Base-by-base conservation (phyloP, 108 stramenopile genomes). In the Fistulifera solaris region DNA sequence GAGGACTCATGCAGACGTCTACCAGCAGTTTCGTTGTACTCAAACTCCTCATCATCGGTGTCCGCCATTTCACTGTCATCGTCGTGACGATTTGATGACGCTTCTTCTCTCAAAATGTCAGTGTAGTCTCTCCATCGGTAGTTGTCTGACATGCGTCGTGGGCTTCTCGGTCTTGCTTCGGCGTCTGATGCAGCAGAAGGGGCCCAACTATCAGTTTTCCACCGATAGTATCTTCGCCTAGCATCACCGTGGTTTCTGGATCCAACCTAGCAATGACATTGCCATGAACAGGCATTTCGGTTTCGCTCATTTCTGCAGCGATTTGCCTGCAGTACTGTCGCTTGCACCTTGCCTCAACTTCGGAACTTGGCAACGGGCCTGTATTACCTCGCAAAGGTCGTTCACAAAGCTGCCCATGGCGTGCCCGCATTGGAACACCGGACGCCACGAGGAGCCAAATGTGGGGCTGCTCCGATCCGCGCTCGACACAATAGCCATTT, bases 401-500 rank as follows among this genome's bases (percentile, higher is more conserved):
- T 61, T 75, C 21, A 78, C 79, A 42, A 59, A 40, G 48, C 54
- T 8, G 76, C 27, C 35, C 50, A 63, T 0, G 82, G 63, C 13
- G 73, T 55, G 15, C 85, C 89, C 50, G 76, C 62, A 59, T 90
- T 85, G 11, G 63, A 55, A 54, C 85, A 85, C 26, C 85, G 48
- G 8, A 67, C 85, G 16, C 72, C 78, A 45, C 66, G 61, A 17
- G 89, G 89, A 26, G 89, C 89, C 26, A 91, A 65, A 56, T 91
- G 89, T 18, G 89, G 89, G 89, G 89, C 45, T 57, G 55, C 41
- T 67, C 72, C 38, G 89, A 91, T 11, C 89, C 89, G 45, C 69
- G 58, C 48, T 91, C 89, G 31, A 91, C 67, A 58, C 85, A 87
- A 49, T 87, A 87, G 0, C 89, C 89, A 68, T 74, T 77, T 19